Conservation (phyloP, 1,284 basidiomycete species). For the Cryptococcus jaspeensis region DNA sequence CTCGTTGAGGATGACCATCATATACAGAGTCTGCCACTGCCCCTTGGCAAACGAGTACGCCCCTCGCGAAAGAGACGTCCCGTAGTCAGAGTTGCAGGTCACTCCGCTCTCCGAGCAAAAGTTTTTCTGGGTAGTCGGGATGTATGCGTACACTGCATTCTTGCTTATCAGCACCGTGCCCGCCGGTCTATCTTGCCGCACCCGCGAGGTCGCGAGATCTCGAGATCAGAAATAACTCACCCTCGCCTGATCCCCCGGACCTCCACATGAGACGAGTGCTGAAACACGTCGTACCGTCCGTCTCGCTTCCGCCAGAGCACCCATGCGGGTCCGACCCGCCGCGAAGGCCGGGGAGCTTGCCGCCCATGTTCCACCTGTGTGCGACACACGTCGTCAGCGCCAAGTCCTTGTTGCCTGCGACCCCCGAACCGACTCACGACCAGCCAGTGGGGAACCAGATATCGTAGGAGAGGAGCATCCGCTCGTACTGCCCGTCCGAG, state of each 20-base stretch:
- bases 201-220: too few species aligned
- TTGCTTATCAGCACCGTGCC: neutral
- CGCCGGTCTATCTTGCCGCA: too few species aligned
- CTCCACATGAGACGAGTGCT: slow-evolving; percentile 53
- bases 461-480: slow-evolving; percentile 44
- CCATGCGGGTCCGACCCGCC: slow-evolving; percentile 44
- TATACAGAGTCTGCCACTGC: slow-evolving; percentile 47
- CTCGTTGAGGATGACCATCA: slow-evolving; percentile 49
- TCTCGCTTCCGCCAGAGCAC: slow-evolving; percentile 49
- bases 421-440: slow-evolving; percentile 21
- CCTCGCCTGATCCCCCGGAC: slow-evolving; percentile 42
- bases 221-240: slow-evolving; percentile 17
- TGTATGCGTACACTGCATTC: slow-evolving; percentile 49
- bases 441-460: slow-evolving; percentile 41
- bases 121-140: slow-evolving; percentile 36
- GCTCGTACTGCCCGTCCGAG: slow-evolving; percentile 39
- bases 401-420: neutral
- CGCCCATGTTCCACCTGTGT: slow-evolving; percentile 42
- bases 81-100: slow-evolving; percentile 50
- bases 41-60: slow-evolving; percentile 44
- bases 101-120: slow-evolving; percentile 39
- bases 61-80: slow-evolving; percentile 49
- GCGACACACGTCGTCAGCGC: neutral
- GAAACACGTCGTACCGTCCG: slow-evolving; percentile 49
- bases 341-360: slow-evolving; percentile 52